These are phyloP conservation scores for Phytophthora constricta DNA, from an alignment of 352 stramenopile species.

Conservation along the genomic window DNA sequence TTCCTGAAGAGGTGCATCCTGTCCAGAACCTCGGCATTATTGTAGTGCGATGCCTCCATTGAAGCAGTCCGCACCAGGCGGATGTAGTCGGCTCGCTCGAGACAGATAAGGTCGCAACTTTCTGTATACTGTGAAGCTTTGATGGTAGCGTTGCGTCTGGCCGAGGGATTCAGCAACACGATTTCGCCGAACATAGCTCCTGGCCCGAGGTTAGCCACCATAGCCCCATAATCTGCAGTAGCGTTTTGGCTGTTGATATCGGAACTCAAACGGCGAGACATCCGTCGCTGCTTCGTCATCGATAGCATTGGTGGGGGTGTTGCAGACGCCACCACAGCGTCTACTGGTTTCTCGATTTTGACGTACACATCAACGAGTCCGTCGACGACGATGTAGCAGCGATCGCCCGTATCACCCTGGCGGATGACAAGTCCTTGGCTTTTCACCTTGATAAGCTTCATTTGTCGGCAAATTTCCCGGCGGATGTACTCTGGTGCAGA, in stretches of 20 bases:
- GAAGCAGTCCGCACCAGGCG: conserved; percentile 74
- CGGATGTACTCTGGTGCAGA: conserved; percentile 78
- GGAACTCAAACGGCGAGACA: conserved; percentile 31
- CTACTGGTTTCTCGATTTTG: conserved; percentile 53
- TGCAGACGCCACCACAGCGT: conserved; percentile 21
- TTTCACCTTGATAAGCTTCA: conserved; percentile 68
- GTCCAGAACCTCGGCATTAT: conserved; percentile 78
- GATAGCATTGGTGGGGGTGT: conserved; percentile 23
- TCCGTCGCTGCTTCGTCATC: conserved; percentile 21
- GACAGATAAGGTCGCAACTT: conserved; percentile 70
- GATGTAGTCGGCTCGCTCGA: conserved; percentile 77
- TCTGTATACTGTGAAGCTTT: conserved; percentile 68
- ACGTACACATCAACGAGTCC: conserved; percentile 78
- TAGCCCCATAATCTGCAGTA: conserved; percentile 52
- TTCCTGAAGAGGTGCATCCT: conserved; percentile 76
- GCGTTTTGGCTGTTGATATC: conserved; percentile 12
- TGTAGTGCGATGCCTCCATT: conserved; percentile 84
- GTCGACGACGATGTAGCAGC: conserved; percentile 83
- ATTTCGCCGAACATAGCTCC: conserved; percentile 83
- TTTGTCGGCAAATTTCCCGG: conserved; percentile 80
- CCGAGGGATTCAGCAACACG: conserved; percentile 72
- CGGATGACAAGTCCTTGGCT: conserved; percentile 67
- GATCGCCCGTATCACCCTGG: conserved; percentile 73
- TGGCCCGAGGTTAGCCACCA: conserved; percentile 69
- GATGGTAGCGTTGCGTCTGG: conserved; percentile 74